Conservation (phyloP, 495 filamentous ascomycete species). For the Sordaria brevicollis region DNA sequence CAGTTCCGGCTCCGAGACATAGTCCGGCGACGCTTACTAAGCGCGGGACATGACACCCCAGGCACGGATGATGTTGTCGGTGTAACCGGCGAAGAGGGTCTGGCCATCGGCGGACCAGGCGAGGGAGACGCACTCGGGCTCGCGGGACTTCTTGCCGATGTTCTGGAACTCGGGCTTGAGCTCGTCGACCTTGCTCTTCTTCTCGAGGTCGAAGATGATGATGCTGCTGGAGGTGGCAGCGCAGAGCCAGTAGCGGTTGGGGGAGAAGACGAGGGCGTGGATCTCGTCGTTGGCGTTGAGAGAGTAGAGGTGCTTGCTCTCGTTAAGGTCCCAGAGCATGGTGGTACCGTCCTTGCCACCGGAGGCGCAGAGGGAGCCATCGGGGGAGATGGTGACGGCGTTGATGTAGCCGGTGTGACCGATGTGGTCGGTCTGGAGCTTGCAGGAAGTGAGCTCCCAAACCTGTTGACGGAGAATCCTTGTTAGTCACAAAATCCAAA, state of each 20-base stretch:
- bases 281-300: constrained; percentile 99
- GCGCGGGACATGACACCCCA: constrained; percentile 91
- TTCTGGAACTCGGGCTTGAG: constrained; percentile 96
- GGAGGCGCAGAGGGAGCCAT: constrained; percentile 97
- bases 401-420: constrained; percentile 99
- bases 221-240: constrained; percentile 92
- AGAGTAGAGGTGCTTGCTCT: constrained; percentile 99
- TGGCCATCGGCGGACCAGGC: constrained; percentile 98
- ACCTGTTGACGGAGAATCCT: constrained; percentile 47
- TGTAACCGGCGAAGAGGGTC: constrained; percentile 99
- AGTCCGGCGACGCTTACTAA: constrained; percentile 26
- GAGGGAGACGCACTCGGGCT: constrained; percentile 94
- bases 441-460: constrained; percentile 98
- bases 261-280: constrained; percentile 99
- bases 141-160: constrained; percentile 96
- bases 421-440: constrained; percentile 99
- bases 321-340: constrained; percentile 99
- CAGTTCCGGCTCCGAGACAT: constrained; percentile 9
- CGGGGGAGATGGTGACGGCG: constrained; percentile 99
- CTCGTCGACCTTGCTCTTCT: constrained; percentile 99
- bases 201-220: constrained; percentile 99
- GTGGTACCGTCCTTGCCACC: constrained; percentile 99
- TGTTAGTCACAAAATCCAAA: background rate
- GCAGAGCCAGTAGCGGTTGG: constrained; percentile 99
- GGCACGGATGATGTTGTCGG: constrained; percentile 97